A percentile compares a stretch with the other conserved stretches of the same genome.
Conservation (phyloP, 192 early-diverging fungal species). For the Diversispora epigaea region DNA sequence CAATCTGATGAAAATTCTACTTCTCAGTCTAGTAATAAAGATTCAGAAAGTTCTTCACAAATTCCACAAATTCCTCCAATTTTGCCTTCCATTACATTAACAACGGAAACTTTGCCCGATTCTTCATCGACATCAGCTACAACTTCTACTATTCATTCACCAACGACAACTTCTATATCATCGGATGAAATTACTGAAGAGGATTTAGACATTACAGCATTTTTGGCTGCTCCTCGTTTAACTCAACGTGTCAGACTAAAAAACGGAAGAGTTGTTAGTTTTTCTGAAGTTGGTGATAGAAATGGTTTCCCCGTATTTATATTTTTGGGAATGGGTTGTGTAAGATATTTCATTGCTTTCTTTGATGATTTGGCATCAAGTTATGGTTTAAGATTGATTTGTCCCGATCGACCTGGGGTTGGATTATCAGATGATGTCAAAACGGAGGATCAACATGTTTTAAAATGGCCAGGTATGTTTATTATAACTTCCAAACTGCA, state of each 20-base stretch:
- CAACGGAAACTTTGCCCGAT: background rate
- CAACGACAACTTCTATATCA: background rate
- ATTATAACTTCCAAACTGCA: too few relatives aligned
- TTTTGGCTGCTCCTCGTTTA: slow-evolving; percentile 28
- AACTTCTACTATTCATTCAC: background rate
- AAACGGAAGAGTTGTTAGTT: slow-evolving; percentile 41
- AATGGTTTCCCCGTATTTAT: slow-evolving; percentile 43
- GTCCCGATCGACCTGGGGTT: slow-evolving; percentile 45
- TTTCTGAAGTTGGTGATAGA: slow-evolving; percentile 46
- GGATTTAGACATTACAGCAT: slow-evolving; percentile 15
- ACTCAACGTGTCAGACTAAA: slow-evolving; percentile 45
- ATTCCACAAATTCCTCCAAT: too few relatives aligned
- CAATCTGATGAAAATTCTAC: too few relatives aligned
- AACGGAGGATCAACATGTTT: slow-evolving; percentile 36
- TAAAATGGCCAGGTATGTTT: background rate
- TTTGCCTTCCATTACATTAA: too few relatives aligned
- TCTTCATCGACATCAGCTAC: background rate
- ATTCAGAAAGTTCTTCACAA: too few relatives aligned
- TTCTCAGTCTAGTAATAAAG: too few relatives aligned
- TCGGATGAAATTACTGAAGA: background rate
- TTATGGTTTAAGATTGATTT: slow-evolving; percentile 44
- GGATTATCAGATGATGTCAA: slow-evolving; percentile 41
- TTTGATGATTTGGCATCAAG: slow-evolving; percentile 46
- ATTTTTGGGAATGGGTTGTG: slow-evolving; percentile 44
- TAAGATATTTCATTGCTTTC: slow-evolving; percentile 46